phyloP scores from a whole-genome alignment of 345 rosid species.

The Lepidium aucheri region DNA sequence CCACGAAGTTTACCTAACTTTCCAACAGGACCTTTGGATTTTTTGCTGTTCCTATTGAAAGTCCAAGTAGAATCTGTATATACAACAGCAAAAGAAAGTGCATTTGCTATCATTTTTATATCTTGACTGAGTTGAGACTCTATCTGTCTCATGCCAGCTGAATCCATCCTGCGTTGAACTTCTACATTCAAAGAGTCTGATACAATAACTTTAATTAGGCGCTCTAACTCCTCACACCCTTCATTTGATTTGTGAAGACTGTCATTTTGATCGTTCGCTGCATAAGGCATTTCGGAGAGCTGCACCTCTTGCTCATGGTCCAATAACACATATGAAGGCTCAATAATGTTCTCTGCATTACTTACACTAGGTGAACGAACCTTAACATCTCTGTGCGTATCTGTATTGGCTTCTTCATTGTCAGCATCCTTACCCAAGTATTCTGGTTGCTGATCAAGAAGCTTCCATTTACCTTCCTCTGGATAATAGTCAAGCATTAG shows the following conservation, averaged over 20 bases:
- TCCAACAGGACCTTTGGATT: constrained; percentile 22
- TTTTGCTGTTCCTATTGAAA: constrained; percentile 29
- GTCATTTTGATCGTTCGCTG: constrained; percentile 19
- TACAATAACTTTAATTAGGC: constrained; percentile 50
- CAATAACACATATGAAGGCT: constrained; percentile 57
- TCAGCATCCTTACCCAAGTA: constrained; percentile 25
- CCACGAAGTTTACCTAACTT: constrained; percentile 56
- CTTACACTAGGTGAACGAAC: constrained; percentile 24
- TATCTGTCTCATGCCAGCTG: constrained; percentile 49
- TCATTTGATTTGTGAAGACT: constrained; percentile 18
- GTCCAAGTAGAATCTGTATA: constrained; percentile 31
- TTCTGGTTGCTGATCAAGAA: constrained; percentile 69
- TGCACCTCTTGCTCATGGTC: constrained; percentile 45
- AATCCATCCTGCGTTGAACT: constrained; percentile 57
- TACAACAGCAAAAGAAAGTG: constrained; percentile 50
- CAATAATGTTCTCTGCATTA: constrained; percentile 39
- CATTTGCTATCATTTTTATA: constrained; percentile 58
- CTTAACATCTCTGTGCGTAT: constrained; percentile 13
- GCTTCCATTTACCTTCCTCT: constrained; percentile 90
- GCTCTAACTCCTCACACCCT: constrained; percentile 40
- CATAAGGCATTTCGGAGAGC: constrained; percentile 30
- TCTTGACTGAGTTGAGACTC: constrained; percentile 50
- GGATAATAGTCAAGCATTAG: constrained; percentile 79
- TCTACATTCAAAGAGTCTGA: constrained; percentile 63
- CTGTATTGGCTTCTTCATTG: constrained; percentile 28